Base-by-base conservation (phyloP, 2,329 filamentous ascomycete species). In the Parastagonospora avenae region DNA sequence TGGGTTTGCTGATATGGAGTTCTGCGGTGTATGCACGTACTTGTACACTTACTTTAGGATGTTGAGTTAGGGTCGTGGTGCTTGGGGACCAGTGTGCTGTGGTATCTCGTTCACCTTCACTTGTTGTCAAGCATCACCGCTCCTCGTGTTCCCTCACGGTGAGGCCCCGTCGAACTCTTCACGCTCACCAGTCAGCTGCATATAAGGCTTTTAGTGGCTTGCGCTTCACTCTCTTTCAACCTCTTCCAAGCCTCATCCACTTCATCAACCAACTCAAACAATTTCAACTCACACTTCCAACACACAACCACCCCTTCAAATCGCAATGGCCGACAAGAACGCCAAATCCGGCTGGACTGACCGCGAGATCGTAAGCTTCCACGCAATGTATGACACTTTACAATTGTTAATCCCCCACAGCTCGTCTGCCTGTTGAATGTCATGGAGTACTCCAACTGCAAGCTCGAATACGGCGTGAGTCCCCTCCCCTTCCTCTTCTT, bases 381-480 rank as follows among this genome's bases (percentile, higher is more conserved):
- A 24, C 7, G 6, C 8, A 7, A 24, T 24, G n/a, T n/a, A n/a
- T n/a, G n/a, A 16, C 9, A 39, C 16, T 2, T 19, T 3, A 27
- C 15, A 24, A 19, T 5, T 39, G 2, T 3, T 24, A 32, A 32
- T 8, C 30, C 7, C n/a, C 9, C 14, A 14, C 33, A 16, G 12
- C 33, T 14, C 33, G 40, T 55, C 12, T 52, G 46, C 32, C 39
- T 60, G 15, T 28, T 58, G n/a, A 52, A 41, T 24, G 38, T 41
- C 30, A 40, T 60, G 14, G 42, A 49, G 7, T 32, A 45, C 14
- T 36, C 30, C 24, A 38, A 43, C 30, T 30, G 41, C 35, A 64
- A 60, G 16, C 40, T 59, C 11, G 54, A 67, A 19, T 64, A 40
- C 40, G n/a, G 14, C 8, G 62, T 63, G 32, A 6, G 55, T 48